Evolutionary conservation across 1,139 yeast genomes (phyloP).

Genomic region (Geotrichum klebahnii): DNA sequence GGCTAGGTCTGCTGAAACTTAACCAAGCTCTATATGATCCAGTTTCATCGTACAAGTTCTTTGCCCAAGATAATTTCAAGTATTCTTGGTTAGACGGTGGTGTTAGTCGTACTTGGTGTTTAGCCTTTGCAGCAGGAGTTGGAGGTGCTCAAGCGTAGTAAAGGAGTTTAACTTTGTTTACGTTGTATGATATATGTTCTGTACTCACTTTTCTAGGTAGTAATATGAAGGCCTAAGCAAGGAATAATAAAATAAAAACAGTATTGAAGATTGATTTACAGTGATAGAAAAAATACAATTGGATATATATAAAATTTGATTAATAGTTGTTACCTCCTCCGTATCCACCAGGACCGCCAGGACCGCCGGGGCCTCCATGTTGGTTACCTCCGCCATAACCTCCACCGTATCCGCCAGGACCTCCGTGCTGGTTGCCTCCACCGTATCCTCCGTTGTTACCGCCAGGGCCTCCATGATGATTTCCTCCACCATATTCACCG

Average conservation of each 20-base stretch:
- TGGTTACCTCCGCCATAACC: too few species aligned
- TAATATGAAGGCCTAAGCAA: too few species aligned
- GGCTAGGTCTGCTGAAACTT: conserved; percentile 80
- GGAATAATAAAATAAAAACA: too few species aligned
- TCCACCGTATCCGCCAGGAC: too few species aligned
- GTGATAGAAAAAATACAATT: too few species aligned
- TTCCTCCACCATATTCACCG: conserved; percentile 1
- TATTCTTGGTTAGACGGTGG: conserved; percentile 69
- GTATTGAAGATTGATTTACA: background rate
- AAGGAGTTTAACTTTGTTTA: background rate
- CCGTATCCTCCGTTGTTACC: too few species aligned
- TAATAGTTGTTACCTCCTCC: background rate
- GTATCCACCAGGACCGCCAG: too few species aligned
- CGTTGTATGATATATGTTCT: conserved; percentile 15
- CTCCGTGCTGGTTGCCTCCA: too few species aligned
- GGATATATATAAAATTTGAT: background rate
- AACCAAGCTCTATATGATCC: conserved; percentile 80
- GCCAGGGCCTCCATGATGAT: background rate
- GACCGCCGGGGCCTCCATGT: background rate
- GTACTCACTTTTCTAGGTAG: background rate
- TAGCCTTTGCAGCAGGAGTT: conserved; percentile 66
- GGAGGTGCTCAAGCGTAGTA: conserved; percentile 44
- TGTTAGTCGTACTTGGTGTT: conserved; percentile 84
- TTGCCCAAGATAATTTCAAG: conserved; percentile 49
- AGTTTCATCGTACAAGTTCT: conserved; percentile 59